These are phyloP conservation scores for Barnettozyma wickerhamii DNA, from an alignment of 805 yeast species.

Conservation along the genomic window DNA sequence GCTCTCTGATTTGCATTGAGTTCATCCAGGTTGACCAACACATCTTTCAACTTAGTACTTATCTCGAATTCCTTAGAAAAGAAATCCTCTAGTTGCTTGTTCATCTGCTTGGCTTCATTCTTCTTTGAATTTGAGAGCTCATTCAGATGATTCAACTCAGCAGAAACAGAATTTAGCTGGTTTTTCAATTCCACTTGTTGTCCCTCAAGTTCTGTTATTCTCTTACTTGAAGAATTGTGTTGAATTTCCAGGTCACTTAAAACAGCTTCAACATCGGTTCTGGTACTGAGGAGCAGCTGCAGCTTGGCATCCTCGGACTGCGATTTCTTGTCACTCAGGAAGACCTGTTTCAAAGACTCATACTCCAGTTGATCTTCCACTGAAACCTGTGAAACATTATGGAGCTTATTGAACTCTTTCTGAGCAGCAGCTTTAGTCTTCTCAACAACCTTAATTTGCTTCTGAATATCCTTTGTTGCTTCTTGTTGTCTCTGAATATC, in stretches of 20 bases:
- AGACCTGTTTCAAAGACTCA: constrained; percentile 50
- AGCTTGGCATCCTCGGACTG: constrained; percentile 49
- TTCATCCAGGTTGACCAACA: constrained; percentile 60
- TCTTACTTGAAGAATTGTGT: constrained; percentile 30
- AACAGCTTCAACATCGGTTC: constrained; percentile 38
- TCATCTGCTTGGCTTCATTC: constrained; percentile 33
- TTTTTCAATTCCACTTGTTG: constrained; percentile 29
- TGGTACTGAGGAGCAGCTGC: constrained; percentile 37
- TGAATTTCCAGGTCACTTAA: constrained; percentile 34
- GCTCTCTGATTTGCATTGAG: constrained; percentile 75
- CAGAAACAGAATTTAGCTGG: constrained; percentile 20
- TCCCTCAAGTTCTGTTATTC: constrained; percentile 31
- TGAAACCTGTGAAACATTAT: constrained; percentile 37
- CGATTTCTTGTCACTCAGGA: constrained; percentile 55
- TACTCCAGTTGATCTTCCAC: constrained; percentile 54
- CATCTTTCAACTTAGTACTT: constrained; percentile 59
- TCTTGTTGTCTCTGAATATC: constrained; percentile 52
- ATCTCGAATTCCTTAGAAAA: constrained; percentile 51
- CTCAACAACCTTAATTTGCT: constrained; percentile 43
- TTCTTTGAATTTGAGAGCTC: constrained; percentile 36
- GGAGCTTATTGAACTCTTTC: constrained; percentile 27
- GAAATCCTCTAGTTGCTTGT: constrained; percentile 36
- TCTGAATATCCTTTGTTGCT: constrained; percentile 36
- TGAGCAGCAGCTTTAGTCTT: constrained; percentile 38
- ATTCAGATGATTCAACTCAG: constrained; percentile 28